Percentiles rank a stretch among this genome's conserved stretches.
These are phyloP conservation scores for Glaciozyma antarctica DNA, from an alignment of 768 basidiomycete species.

Conservation along the genomic window DNA sequence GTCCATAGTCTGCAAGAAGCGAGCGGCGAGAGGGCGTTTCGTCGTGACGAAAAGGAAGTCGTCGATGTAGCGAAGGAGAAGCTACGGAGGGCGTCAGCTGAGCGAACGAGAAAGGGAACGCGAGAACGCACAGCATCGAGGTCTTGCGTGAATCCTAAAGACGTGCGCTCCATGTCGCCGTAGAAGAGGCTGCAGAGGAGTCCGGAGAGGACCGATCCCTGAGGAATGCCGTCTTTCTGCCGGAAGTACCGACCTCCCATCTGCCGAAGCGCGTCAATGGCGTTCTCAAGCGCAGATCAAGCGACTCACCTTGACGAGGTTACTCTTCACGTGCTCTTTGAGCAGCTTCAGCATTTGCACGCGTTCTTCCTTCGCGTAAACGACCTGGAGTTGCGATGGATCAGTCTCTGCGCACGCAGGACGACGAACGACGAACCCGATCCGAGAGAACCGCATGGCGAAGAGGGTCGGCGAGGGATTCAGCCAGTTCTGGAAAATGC, in stretches of 20 bases:
- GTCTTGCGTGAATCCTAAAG: constrained; percentile 49
- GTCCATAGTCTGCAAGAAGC: constrained; percentile 68
- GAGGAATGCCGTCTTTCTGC: constrained; percentile 90
- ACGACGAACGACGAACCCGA: constrained; percentile 46
- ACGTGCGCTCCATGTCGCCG: constrained; percentile 67
- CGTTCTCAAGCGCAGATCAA: neutral
- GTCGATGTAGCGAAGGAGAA: constrained; percentile 77
- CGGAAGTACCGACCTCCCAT: constrained; percentile 72
- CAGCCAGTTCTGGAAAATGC: constrained; percentile 62
- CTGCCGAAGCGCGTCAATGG: constrained; percentile 41
- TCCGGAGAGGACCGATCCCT: constrained; percentile 90
- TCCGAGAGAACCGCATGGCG: constrained; percentile 78
- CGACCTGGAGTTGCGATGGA: constrained; percentile 41
- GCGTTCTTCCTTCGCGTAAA: constrained; percentile 50
- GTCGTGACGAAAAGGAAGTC: constrained; percentile 88
- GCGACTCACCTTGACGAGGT: constrained; percentile 68
- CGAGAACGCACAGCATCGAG: constrained; percentile 52
- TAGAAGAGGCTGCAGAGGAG: constrained; percentile 86
- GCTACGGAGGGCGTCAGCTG: constrained; percentile 42
- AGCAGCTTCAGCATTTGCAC: constrained; percentile 62
- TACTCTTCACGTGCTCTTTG: constrained; percentile 80
- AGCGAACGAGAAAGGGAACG: neutral
- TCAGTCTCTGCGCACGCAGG: neutral
- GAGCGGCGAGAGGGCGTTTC: constrained; percentile 49
- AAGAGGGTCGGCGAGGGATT: constrained; percentile 55